Evolutionary conservation across 164 flowering plant species (phyloP).

Genomic region (Chimonanthus praecox): DNA sequence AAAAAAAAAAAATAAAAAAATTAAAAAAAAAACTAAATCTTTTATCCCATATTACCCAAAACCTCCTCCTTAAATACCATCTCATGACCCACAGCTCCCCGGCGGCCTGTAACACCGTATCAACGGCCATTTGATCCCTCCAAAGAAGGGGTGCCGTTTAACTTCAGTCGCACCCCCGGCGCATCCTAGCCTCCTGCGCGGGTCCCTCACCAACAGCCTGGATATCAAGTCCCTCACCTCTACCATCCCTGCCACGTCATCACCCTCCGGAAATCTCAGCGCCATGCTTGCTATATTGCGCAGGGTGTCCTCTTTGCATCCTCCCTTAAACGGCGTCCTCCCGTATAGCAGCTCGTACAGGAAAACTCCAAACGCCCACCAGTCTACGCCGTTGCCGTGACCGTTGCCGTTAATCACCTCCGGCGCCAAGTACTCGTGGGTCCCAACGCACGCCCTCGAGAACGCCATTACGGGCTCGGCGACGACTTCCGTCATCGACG

Average conservation of each 20-base stretch:
- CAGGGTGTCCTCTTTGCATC: slow-evolving; percentile 62
- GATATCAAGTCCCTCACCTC: slow-evolving; percentile 27
- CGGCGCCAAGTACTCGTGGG: slow-evolving; percentile 92
- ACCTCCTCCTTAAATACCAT: slow-evolving; percentile 21
- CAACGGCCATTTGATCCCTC: slow-evolving; percentile 77
- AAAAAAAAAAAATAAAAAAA: too few species aligned
- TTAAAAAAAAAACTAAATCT: too few species aligned
- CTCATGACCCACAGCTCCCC: slow-evolving; percentile 34
- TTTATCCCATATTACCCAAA: too few species aligned
- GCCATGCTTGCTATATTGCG: slow-evolving; percentile 49
- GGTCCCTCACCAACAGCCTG: slow-evolving; percentile 61
- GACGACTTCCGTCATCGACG: slow-evolving; percentile 39
- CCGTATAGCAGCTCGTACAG: slow-evolving; percentile 74
- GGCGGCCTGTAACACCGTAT: slow-evolving; percentile 64
- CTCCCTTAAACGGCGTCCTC: slow-evolving; percentile 78
- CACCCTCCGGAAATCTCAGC: slow-evolving; percentile 27
- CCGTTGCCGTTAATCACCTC: slow-evolving; percentile 67
- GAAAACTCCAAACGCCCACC: slow-evolving; percentile 97
- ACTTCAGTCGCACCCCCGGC: slow-evolving; percentile 73
- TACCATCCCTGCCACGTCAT: slow-evolving; percentile 14
- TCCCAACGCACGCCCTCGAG: slow-evolving; percentile 76
- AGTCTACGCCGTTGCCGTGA: slow-evolving; percentile 83
- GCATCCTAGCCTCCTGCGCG: slow-evolving; percentile 63
- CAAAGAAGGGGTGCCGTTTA: slow-evolving; percentile 75
- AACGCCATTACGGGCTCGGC: slow-evolving; percentile 76